Evolutionary conservation across 768 basidiomycete species (phyloP).

Genomic region (Suillus tomentosus): DNA sequence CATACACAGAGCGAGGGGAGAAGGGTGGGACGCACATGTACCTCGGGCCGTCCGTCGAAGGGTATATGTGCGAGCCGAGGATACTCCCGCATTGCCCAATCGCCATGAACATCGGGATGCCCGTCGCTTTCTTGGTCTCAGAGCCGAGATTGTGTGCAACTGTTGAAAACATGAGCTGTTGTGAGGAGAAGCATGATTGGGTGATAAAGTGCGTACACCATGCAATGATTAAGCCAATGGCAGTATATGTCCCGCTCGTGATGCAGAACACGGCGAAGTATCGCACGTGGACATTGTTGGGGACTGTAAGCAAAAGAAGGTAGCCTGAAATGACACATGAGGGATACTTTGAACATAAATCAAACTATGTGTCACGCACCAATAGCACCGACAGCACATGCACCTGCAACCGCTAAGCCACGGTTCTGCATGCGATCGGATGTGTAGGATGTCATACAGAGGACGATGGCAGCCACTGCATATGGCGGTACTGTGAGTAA

Average conservation of each 20-base stretch:
- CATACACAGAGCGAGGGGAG: neutral
- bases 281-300: conserved; percentile 55
- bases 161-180: conserved; percentile 22
- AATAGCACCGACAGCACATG: conserved; percentile 34
- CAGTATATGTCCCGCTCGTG: conserved; percentile 74
- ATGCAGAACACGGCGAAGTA: conserved; percentile 83
- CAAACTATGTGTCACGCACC: conserved; percentile 20
- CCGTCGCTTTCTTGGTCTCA: conserved; percentile 75
- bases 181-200: neutral
- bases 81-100: conserved; percentile 80
- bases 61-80: conserved; percentile 76
- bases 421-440: conserved; percentile 72
- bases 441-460: conserved; percentile 55
- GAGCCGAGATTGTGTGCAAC: conserved; percentile 77
- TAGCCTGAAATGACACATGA: conserved; percentile 53
- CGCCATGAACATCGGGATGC: conserved; percentile 77
- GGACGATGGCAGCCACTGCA: conserved; percentile 65
- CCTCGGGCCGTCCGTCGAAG: conserved; percentile 58
- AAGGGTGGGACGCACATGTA: conserved; percentile 54
- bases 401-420: conserved; percentile 38
- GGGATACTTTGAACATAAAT: conserved; percentile 47
- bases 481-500: conserved; percentile 83
- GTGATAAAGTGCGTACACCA: conserved; percentile 60
- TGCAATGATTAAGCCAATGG: conserved; percentile 71
- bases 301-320: conserved; percentile 58